Base-by-base conservation (phyloP, 768 basidiomycete species). In the Pholiota microspora region DNA sequence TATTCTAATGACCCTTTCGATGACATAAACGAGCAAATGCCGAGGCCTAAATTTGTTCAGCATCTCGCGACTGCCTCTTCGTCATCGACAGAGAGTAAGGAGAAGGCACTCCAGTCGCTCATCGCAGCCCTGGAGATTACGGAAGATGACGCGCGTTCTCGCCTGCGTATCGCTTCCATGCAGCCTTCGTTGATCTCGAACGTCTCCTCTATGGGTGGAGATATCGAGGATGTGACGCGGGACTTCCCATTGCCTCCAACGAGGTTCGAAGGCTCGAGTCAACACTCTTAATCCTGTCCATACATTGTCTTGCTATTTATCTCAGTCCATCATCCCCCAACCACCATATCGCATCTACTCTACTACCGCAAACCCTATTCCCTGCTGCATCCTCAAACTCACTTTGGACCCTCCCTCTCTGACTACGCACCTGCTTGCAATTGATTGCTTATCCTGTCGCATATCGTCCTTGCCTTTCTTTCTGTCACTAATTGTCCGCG, bases 101-200 rank as follows among this genome's bases (percentile, higher is more conserved):
- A 82, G 49, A 78, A 75, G 42, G 85, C 85, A 13, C 68, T 89
- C 59, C 76, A 75, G 63, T 84, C 83, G n/a, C 73, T 89, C 49
- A 78, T 88, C 54, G 86, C 83, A 18, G 86, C 83, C n/a, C 76
- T 89, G 38, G 78, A 84, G 31, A 69, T 77, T 2, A 64, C 77
- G 0, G 72, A 75, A 42, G 73, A 76, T 31, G 76, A 79, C 51
- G 73, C 75, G 2, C 72, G 81, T 59, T 74, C 73, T 50, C 71
- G 81, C 28, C 66, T 85, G 61, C 74, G 85, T 42, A 74, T 84
- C 24, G 75, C 79, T 15, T 86, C 85, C 3, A 71, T 85, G 72
- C 82, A 83, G 58, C 80, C 84, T 1, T 83, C 83, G 1, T 52
- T 77, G 40, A 59, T 73, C 40, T 67, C 66, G 18, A 57, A 64